Conservation (phyloP, 2,329 filamentous ascomycete genomes). For the Alternaria atra region DNA sequence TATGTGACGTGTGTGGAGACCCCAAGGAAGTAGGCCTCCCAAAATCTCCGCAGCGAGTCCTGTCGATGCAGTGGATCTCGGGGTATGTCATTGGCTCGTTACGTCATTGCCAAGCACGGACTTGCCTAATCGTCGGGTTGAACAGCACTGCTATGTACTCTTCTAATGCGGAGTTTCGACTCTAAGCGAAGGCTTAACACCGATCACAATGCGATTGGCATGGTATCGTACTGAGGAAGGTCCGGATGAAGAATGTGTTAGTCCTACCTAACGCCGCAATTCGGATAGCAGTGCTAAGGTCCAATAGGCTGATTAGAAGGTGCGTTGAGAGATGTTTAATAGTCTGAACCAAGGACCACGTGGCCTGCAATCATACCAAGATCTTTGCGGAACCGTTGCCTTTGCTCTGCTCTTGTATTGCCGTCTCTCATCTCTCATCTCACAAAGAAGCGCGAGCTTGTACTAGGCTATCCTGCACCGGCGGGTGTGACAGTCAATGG, state of each 20-base stretch:
- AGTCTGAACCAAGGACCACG: not conserved
- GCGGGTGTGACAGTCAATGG: not conserved
- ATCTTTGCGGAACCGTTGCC: too few species aligned
- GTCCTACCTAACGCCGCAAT: not conserved
- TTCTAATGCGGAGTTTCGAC: not conserved
- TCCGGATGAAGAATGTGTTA: not conserved
- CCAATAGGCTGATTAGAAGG: not conserved
- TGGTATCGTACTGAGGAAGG: not conserved
- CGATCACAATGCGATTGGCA: not conserved
- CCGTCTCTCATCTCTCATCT: too few species aligned
- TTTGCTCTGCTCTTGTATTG: not conserved
- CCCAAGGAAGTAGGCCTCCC: not conserved
- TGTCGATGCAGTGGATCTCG: not conserved
- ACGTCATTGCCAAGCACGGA: not conserved
- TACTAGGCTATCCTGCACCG: not conserved
- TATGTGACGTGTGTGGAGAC: not conserved
- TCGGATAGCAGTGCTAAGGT: not conserved
- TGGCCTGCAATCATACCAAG: not conserved
- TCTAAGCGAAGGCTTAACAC: not conserved
- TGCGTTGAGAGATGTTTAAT: not conserved
- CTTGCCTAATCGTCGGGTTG: not conserved
- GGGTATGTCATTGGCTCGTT: constrained; percentile 1
- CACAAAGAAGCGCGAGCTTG: not conserved
- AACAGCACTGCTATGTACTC: not conserved
- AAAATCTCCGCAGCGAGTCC: not conserved